These are phyloP conservation scores for Aspergillus thermomutatus DNA, from an alignment of 2,329 filamentous ascomycete species.

Conservation along the genomic window DNA sequence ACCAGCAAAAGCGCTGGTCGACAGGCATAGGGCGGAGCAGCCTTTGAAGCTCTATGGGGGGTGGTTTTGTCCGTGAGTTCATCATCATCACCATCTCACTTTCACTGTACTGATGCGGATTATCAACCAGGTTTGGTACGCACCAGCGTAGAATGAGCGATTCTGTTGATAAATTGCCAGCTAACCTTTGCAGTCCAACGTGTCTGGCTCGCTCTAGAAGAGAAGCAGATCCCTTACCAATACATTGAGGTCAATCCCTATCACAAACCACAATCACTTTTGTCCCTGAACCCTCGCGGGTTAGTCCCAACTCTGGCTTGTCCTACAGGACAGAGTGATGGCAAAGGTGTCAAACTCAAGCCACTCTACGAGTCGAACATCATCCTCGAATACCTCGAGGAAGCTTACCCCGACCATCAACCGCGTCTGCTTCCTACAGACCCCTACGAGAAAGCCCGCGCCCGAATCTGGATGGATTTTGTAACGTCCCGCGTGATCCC, in stretches of 20 bases:
- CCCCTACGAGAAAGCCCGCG: slow-evolving; percentile 62
- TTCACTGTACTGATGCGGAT: background rate
- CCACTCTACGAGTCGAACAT: slow-evolving; percentile 71
- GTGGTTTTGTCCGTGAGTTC: slow-evolving; percentile 64
- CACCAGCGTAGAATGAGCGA: background rate
- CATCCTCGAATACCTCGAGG: slow-evolving; percentile 73
- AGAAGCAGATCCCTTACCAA: slow-evolving; percentile 71
- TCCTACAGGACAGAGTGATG: slow-evolving; percentile 20
- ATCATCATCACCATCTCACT: slow-evolving; percentile 1
- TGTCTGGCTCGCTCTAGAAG: slow-evolving; percentile 68
- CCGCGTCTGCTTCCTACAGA: slow-evolving; percentile 57
- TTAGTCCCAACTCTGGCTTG: slow-evolving; percentile 66
- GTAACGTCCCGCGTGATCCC: slow-evolving; percentile 65
- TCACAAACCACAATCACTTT: slow-evolving; percentile 64
- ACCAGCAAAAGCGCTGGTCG: slow-evolving; percentile 37
- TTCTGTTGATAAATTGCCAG: background rate
- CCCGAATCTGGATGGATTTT: slow-evolving; percentile 72
- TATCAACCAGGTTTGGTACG: slow-evolving; percentile 32
- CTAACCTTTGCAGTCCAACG: slow-evolving; percentile 54
- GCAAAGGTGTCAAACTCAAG: slow-evolving; percentile 49
- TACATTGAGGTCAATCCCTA: slow-evolving; percentile 78
- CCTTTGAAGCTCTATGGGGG: slow-evolving; percentile 64
- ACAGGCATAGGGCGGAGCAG: slow-evolving; percentile 30
- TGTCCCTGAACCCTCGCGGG: slow-evolving; percentile 70
- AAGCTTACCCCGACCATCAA: slow-evolving; percentile 57